A percentile compares a stretch with the other conserved stretches of the same genome.
phyloP scores from a whole-genome alignment of 75 land plant species.

The Gnetum montanum region DNA sequence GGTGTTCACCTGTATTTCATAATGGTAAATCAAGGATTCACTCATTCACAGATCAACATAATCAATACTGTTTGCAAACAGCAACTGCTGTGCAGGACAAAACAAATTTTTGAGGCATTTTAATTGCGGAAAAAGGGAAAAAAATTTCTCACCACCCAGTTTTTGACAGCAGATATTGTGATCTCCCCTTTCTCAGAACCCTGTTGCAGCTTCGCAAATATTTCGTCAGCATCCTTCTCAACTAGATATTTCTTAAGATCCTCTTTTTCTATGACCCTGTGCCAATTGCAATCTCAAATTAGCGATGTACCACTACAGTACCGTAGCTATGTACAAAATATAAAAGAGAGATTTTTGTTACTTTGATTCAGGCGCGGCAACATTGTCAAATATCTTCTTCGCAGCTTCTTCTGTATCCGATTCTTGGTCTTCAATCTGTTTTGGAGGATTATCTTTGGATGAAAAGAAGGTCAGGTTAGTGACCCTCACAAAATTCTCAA shows the following conservation, averaged over 20 bases:
- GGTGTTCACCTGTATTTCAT: slow-evolving; percentile 51
- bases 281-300: not conserved
- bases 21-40: too few relatives aligned
- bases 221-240: slow-evolving; percentile 38
- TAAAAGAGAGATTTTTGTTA: slow-evolving; percentile 13
- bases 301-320: too few relatives aligned
- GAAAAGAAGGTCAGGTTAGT: slow-evolving; percentile 61
- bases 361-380: slow-evolving; percentile 53
- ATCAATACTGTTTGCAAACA: too few relatives aligned
- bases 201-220: slow-evolving; percentile 50
- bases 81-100: too few relatives aligned
- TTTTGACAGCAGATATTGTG: slow-evolving; percentile 36
- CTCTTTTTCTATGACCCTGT: slow-evolving; percentile 58
- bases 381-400: slow-evolving; percentile 64
- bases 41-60: too few relatives aligned
- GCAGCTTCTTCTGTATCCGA: slow-evolving; percentile 75
- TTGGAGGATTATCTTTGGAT: slow-evolving; percentile 36
- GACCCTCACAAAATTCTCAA: slow-evolving; percentile 50
- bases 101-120: too few relatives aligned
- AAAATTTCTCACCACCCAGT: slow-evolving; percentile 55
- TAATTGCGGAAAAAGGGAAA: too few relatives aligned
- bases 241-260: slow-evolving; percentile 58
- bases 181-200: slow-evolving; percentile 39
- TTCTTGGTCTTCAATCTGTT: slow-evolving; percentile 38
- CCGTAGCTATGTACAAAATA: not conserved